Percentiles rank a stretch among this genome's conserved stretches.
Evolutionary conservation across 371 early-diverging fungal species (phyloP).

Genomic region (Mortierella sp.): DNA sequence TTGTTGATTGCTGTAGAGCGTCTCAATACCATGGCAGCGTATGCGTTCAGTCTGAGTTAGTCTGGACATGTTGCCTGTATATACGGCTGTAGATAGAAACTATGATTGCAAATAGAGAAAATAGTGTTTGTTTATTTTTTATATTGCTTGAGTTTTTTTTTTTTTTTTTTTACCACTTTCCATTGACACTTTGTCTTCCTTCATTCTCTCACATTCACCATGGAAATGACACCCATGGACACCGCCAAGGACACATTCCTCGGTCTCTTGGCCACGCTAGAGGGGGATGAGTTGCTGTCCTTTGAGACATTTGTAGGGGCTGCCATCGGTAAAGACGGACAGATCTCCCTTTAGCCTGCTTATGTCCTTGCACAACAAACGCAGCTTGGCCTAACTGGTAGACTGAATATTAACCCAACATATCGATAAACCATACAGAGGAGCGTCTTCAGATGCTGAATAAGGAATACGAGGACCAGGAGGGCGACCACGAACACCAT

Average conservation of each 20-base stretch:
- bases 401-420: no score
- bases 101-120: no score
- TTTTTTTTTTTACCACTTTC: neutral
- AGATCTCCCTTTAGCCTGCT: no score
- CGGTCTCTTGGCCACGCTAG: constrained; percentile 61
- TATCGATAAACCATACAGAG: no score
- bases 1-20: constrained; percentile 24
- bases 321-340: constrained; percentile 66
- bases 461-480: constrained; percentile 26
- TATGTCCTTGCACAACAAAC: no score
- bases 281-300: constrained; percentile 62
- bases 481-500: constrained; percentile 30
- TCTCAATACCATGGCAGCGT: constrained; percentile 44
- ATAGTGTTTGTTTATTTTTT: no score
- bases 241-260: constrained; percentile 64
- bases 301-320: constrained; percentile 67
- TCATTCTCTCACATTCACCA: constrained; percentile 2
- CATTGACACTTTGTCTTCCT: neutral
- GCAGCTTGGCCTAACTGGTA: no score
- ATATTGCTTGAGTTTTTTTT: neutral
- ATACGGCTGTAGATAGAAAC: no score
- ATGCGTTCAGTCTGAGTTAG: constrained; percentile 51
- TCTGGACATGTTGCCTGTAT: no score
- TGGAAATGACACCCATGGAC: constrained; percentile 51
- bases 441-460: constrained; percentile 40